Percentiles rank a stretch among this genome's conserved stretches.
Conservation (phyloP, 2,329 filamentous ascomycete genomes). For the Fusarium temperatum region DNA sequence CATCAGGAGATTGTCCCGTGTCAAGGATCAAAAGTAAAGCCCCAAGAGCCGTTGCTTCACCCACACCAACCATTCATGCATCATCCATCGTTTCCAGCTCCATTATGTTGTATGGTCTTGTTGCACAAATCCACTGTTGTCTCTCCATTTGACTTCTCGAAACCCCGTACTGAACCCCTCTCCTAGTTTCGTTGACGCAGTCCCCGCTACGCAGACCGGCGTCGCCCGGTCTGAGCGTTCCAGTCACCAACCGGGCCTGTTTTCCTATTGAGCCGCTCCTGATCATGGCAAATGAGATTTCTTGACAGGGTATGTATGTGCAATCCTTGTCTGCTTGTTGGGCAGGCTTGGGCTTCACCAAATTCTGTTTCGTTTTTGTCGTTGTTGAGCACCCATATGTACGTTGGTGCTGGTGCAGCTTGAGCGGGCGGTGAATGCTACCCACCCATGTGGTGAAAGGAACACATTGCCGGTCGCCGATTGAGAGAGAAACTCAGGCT, state of each 20-base stretch:
- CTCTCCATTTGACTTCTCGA: constrained; percentile 26
- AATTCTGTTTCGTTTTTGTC: constrained; percentile 12
- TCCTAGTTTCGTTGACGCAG: constrained; percentile 16
- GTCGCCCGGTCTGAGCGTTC: constrained; percentile 14
- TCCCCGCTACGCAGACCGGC: constrained; percentile 23
- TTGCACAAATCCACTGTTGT: constrained; percentile 37
- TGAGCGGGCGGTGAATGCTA: constrained; percentile 12
- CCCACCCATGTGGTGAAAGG: background rate
- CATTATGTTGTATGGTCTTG: constrained; percentile 12
- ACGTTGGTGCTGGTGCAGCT: constrained; percentile 18
- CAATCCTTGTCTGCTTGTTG: constrained; percentile 6
- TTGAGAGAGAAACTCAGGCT: background rate
- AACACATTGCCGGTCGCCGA: background rate
- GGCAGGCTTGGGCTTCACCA: constrained; percentile 8
- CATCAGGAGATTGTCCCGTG: background rate
- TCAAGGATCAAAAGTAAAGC: constrained; percentile 9
- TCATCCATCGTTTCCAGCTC: constrained; percentile 5
- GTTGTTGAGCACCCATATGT: constrained; percentile 7
- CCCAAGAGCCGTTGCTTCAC: constrained; percentile 4
- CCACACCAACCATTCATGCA: constrained; percentile 6
- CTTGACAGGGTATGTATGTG: constrained; percentile 9
- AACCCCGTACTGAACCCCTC: constrained; percentile 13
- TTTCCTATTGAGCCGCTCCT: background rate
- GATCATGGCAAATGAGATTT: background rate
- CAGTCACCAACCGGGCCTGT: constrained; percentile 12